phyloP scores from a whole-genome alignment of 305 asterid species.

The Fraxinus ornus region DNA sequence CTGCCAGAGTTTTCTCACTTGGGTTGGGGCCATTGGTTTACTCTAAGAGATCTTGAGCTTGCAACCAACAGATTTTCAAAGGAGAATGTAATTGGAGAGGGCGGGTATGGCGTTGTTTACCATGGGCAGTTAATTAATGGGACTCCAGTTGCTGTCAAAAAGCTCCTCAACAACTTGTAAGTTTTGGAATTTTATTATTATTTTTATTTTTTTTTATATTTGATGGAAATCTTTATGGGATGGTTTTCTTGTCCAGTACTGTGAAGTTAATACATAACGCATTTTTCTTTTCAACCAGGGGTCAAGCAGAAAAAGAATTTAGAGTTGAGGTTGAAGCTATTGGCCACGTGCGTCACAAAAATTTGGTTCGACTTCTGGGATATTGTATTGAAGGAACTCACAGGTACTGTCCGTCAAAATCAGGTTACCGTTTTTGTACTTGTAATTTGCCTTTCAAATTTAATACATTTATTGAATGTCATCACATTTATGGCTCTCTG shows the following conservation, averaged over 20 bases:
- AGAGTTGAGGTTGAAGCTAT: conserved; percentile 61
- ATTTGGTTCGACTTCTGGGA: conserved; percentile 58
- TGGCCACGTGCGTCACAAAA: conserved; percentile 59
- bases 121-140: conserved; percentile 46
- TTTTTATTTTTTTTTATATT: background rate
- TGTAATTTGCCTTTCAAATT: background rate
- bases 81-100: conserved; percentile 60
- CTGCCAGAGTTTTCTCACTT: conserved; percentile 55
- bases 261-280: background rate
- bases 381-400: conserved; percentile 64
- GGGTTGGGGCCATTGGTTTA: conserved; percentile 73
- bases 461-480: background rate
- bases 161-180: conserved; percentile 57
- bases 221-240: background rate
- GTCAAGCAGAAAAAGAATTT: conserved; percentile 61
- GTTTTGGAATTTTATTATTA: background rate
- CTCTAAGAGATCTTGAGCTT: conserved; percentile 51
- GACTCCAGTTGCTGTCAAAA: conserved; percentile 48
- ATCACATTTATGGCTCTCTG: background rate
- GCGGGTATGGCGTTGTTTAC: conserved; percentile 59
- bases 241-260: background rate
- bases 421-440: background rate
- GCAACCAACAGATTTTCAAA: conserved; percentile 50
- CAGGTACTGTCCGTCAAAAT: conserved; percentile 37
- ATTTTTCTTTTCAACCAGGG: conserved; percentile 25